A percentile compares a stretch with the other conserved stretches of the same genome.
These are phyloP conservation scores for Gossypium laxum DNA, from an alignment of 441 rosid species.

Conservation along the genomic window DNA sequence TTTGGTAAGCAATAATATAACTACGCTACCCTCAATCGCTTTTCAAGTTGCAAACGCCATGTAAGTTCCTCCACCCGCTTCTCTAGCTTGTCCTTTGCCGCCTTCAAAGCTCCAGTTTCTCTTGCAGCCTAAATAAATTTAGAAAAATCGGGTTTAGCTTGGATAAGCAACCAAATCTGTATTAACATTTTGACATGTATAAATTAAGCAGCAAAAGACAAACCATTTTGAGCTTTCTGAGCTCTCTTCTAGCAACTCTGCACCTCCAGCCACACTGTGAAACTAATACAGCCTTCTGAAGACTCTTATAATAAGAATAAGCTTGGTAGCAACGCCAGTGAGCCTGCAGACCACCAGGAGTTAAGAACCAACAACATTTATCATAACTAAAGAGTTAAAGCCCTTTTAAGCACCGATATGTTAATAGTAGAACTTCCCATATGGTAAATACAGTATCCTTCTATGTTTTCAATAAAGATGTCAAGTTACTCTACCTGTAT, in stretches of 20 bases:
- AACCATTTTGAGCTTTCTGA: conserved; percentile 89
- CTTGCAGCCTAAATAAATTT: conserved; percentile 67
- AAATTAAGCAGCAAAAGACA: conserved; percentile 23
- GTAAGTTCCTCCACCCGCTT: conserved; percentile 98
- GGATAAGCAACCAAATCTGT: conserved; percentile 4
- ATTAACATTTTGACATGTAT: conserved; percentile 4
- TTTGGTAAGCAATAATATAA: not conserved
- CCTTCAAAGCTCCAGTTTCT: conserved; percentile 97
- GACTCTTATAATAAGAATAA: conserved; percentile 60
- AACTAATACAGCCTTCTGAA: conserved; percentile 71
- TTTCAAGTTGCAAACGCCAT: conserved; percentile 94
- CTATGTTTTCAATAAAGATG: not conserved
- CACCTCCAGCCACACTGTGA: conserved; percentile 97
- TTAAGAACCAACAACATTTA: conserved; percentile 7
- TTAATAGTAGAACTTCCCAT: not conserved
- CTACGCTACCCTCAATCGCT: conserved; percentile 74
- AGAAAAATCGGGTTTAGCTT: conserved; percentile 15
- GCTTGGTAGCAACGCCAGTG: conserved; percentile 57
- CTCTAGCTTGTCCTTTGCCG: conserved; percentile 91
- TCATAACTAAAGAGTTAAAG: not conserved
- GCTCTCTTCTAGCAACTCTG: conserved; percentile 91
- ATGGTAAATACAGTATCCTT: conserved; percentile 10
- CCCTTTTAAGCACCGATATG: not conserved
- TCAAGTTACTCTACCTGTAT: conserved; percentile 53
- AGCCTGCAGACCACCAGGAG: conserved; percentile 48